Evolutionary conservation across 345 rosid genomes (phyloP), one percentile per base, ranked within the genome.

Genomic region (Melastoma malabathricum): DNA sequence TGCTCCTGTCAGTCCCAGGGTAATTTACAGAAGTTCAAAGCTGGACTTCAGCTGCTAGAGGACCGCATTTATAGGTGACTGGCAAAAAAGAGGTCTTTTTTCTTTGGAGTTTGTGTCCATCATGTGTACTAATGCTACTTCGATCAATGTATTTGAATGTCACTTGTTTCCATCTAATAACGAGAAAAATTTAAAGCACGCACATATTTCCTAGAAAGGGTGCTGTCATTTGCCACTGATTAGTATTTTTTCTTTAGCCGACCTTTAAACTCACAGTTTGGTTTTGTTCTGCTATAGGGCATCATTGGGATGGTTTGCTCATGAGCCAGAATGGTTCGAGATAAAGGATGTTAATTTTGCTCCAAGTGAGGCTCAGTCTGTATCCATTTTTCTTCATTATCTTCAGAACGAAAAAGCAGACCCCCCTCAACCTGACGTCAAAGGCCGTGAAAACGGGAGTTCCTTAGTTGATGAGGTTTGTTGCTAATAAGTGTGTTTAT

Each of bases 241-340:
- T 31, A 31, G 38, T 38, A 39, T 54, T 43, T 1, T 44, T 43
- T 51, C 13, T n/a, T 6, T 4, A 4, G 25, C 51, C 20, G 44
- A n/a, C 10, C 18, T 51, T 27, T 51, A 27, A 44, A 18, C 10
- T 31, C 7, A 18, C 6, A 41, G 5, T 39, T 22, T 59, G 48
- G 51, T 66, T 57, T 59, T 29, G 67, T 55, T 55, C 38, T 74
- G 50, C 63, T 72, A 46, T 77, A 93, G 99, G 84, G 78, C 84
- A 58, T 78, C 90, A 58, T 70, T 93, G 76, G 90, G 95, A 61
- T 93, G 99, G 97, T 88, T 93, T 88, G 88, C 97, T 67, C 75
- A 66, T 79, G 95, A 83, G 74, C 95, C 95, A 27, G 94, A 83
- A 69, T 93, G 93, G 94, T 79, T 50, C 53, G 95, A 92, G 57